Base-by-base conservation (phyloP, 176 grass and related monocot genomes). In the Cenchrus purpureus region DNA sequence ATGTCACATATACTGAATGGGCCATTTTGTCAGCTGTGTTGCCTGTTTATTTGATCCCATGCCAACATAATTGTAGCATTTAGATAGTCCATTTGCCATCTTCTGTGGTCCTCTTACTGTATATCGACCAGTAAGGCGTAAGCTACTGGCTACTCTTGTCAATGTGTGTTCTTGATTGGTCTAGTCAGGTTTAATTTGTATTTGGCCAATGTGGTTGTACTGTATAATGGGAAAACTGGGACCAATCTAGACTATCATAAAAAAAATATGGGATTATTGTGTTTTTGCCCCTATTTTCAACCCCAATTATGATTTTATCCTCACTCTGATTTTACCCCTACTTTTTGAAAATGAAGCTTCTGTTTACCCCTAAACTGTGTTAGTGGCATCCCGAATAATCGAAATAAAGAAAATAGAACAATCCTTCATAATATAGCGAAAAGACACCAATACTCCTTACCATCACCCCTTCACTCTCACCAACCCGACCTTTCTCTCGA, bases 171-270 rank as follows among this genome's bases (percentile, higher is more conserved):
- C 44, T 79, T 54, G 40, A 20, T 43, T 32, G 51, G 57, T 48
- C 16, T 84, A 63, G 63, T 74, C 69, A 88, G 78, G 20, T 22
- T 82, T 64, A 60, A 25, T 64, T 51, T 20, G 81, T 67, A 67
- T 17, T 37, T 42, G 82, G 25, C 64, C 46, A 49, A 65, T 57
- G 53, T 19, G 74, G 61, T 58, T 84, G 45, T 55, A 80, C 42
- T 82, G 40, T 51, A 72, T 60, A 32, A 12, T 79, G 28, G 60
- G 52, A 66, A 78, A 54, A 56, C 11, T 48, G 54, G 34, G 50
- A 50, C 72, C 37, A 73, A 25, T 65, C 60, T 40, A 40, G 75
- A 42, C 53, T 77, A 76, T 8, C 20, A 22, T 62, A 62, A 61
- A 37, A 60, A 28, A 50, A 11, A 25, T 13, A 34, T 31, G 37